Conservation (phyloP, 495 filamentous ascomycete species). For the Penicillium paxilli region DNA sequence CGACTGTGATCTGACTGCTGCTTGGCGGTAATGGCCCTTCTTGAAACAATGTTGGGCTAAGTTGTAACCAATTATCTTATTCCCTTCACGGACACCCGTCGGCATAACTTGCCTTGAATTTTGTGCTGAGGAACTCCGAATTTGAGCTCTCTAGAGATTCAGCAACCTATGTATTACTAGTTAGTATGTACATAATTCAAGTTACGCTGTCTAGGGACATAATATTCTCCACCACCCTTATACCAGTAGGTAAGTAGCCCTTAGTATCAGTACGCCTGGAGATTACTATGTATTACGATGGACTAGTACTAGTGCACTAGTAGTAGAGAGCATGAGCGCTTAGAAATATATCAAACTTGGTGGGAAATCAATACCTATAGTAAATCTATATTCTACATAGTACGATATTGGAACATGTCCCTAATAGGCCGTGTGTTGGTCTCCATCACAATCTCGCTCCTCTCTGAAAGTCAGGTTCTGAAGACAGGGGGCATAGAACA, state of each 20-base stretch:
- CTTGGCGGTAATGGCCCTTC: background rate
- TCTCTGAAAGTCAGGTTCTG: slow-evolving; percentile 32
- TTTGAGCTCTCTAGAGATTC: background rate
- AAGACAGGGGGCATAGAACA: slow-evolving; percentile 53
- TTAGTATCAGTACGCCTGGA: too few species aligned
- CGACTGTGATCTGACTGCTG: slow-evolving; percentile 7
- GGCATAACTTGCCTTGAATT: slow-evolving; percentile 12
- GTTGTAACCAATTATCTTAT: slow-evolving; percentile 6
- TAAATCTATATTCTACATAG: too few species aligned
- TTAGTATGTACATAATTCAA: too few species aligned
- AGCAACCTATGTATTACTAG: background rate
- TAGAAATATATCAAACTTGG: background rate
- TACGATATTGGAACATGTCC: background rate
- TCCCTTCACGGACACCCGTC: slow-evolving; percentile 1
- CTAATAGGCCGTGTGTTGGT: background rate
- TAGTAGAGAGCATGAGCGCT: background rate
- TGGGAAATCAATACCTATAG: too few species aligned
- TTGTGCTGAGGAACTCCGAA: background rate
- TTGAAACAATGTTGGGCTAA: background rate
- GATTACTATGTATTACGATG: too few species aligned
- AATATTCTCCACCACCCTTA: too few species aligned
- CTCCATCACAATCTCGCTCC: slow-evolving; percentile 1
- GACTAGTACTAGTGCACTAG: too few species aligned
- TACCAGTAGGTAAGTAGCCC: too few species aligned
- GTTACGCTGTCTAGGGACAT: too few species aligned